Evolutionary conservation across 441 rosid genomes (phyloP).

Genomic region (Flueggea neowawraea): DNA sequence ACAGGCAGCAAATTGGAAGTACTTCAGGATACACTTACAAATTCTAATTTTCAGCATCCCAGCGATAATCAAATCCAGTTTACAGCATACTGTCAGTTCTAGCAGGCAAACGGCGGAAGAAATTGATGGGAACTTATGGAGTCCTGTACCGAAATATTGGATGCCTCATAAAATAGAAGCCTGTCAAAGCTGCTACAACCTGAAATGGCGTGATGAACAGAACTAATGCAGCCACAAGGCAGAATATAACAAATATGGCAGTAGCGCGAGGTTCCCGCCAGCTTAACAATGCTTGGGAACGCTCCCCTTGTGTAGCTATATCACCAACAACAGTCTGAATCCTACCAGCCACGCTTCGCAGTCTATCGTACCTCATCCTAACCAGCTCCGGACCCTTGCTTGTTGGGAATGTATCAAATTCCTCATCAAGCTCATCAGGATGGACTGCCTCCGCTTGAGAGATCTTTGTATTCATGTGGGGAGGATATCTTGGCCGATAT

Average conservation of each 20-base stretch:
- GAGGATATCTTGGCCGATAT: constrained; percentile 83
- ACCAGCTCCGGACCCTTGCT: constrained; percentile 64
- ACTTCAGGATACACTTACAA: no score
- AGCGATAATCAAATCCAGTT: constrained; percentile 6
- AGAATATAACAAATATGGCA: constrained; percentile 57
- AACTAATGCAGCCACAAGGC: constrained; percentile 73
- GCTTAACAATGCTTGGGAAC: constrained; percentile 78
- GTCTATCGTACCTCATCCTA: constrained; percentile 85
- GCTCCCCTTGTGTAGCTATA: constrained; percentile 89
- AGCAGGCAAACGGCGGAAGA: constrained; percentile 86
- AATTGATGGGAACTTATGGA: constrained; percentile 82
- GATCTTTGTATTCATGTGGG: constrained; percentile 91
- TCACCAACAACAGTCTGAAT: constrained; percentile 95
- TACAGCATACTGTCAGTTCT: constrained; percentile 85
- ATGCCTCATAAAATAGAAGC: constrained; percentile 82
- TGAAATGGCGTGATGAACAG: constrained; percentile 90
- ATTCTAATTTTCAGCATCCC: no score
- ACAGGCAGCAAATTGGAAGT: no score
- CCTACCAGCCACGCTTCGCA: constrained; percentile 89
- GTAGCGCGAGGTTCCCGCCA: constrained; percentile 97
- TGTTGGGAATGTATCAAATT: constrained; percentile 90
- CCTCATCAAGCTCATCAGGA: constrained; percentile 91
- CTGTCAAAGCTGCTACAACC: constrained; percentile 68
- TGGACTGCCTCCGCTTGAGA: constrained; percentile 87
- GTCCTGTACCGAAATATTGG: constrained; percentile 83